Base-by-base conservation (phyloP, 1,284 basidiomycete genomes). In the Leccinum subrobustum region DNA sequence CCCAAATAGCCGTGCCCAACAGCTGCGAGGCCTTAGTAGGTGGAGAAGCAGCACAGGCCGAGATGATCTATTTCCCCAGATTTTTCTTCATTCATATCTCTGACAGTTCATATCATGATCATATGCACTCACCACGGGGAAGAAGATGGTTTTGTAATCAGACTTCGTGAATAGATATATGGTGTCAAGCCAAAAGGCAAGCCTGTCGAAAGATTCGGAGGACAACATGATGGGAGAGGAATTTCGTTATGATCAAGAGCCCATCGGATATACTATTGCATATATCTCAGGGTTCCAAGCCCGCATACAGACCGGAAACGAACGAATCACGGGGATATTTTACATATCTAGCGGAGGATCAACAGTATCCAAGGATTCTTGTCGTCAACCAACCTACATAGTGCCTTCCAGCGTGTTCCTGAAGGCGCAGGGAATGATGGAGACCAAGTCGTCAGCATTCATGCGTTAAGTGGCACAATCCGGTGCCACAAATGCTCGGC, bases 71-170 rank as follows among this genome's bases (percentile, higher is more conserved):
- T 2, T 35, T 9, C 6, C 29, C 48, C 44, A 16, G 9, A 7
- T 27, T 16, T 9, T 37, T n/a, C 5, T 7, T 7, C 20, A 16
- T 14, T 52, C 31, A 56, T n/a, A 23, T 6, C 12, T n/a, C 23
- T 47, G 47, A 18, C 18, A 56, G 14, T 20, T 27, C 16, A 31
- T 56, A 37, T 39, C 27, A 57, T 16, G 35, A 51, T 14, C 6
- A 20, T 39, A 29, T 14, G 16, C 20, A 29, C 73, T 62, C 56
- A 79, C 78, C 20, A 76, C 67, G 1, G 78, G 78, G 42, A 78
- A 60, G 20, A 78, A 61, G 16, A 72, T 74, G 4, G 75, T 78
- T 64, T 77, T 77, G 56, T 72, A 68, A 60, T 79, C 78, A 2
- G 76, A 73, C 44, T 66, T 71, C 18, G 75, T 78, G 64, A 79